Evolutionary conservation across 352 stramenopile species (phyloP).

Genomic region (Aphanomyces invadans): DNA sequence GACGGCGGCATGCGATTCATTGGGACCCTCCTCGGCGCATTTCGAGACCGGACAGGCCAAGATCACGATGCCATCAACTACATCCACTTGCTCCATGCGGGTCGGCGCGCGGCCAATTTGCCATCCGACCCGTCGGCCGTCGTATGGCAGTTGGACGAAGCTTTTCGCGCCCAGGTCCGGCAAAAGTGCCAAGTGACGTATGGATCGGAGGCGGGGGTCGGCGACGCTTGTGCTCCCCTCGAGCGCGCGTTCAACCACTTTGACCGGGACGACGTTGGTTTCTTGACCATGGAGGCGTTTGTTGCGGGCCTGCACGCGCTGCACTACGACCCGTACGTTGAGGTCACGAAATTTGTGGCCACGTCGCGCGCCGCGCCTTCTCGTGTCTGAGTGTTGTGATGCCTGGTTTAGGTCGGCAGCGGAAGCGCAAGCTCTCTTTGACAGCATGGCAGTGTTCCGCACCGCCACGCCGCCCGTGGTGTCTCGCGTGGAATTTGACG

Average conservation of each 20-base stretch:
- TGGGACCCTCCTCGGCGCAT: constrained; percentile 34
- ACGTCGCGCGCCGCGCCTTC: no score
- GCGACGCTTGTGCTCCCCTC: constrained; percentile 30
- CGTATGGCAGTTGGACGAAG: constrained; percentile 7
- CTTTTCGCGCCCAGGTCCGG: constrained; percentile 10
- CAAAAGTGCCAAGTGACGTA: constrained; percentile 30
- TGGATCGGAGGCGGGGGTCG: constrained; percentile 29
- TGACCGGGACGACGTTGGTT: constrained; percentile 44
- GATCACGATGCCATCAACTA: constrained; percentile 20
- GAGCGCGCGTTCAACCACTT: constrained; percentile 59
- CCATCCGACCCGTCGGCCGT: background rate
- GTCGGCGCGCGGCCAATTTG: background rate
- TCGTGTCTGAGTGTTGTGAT: no score
- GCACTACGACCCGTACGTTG: constrained; percentile 29
- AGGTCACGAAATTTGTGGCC: background rate
- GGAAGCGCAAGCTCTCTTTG: constrained; percentile 37
- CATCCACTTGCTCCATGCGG: constrained; percentile 7
- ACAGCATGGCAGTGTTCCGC: constrained; percentile 38
- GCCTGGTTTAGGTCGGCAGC: constrained; percentile 15
- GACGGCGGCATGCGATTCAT: background rate
- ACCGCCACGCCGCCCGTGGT: constrained; percentile 31
- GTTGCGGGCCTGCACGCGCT: constrained; percentile 36
- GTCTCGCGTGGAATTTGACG: constrained; percentile 72
- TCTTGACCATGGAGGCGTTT: constrained; percentile 37
- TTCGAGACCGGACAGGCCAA: constrained; percentile 10